phyloP scores from a whole-genome alignment of 2,329 filamentous ascomycete species.

The Microdochium bolleyi region DNA sequence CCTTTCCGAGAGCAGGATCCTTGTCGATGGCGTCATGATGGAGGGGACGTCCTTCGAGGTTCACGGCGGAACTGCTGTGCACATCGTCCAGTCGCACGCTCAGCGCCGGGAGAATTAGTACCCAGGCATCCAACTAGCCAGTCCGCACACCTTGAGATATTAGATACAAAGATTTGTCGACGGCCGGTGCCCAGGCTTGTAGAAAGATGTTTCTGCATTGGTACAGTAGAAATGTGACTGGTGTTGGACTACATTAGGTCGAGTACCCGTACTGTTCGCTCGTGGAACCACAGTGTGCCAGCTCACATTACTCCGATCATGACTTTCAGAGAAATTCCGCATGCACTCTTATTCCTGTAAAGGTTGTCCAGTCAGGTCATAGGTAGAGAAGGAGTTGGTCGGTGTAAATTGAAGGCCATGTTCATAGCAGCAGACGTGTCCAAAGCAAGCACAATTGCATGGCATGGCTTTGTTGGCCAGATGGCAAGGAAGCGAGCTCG shows the following conservation, averaged over 20 bases:
- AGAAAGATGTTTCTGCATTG: not conserved
- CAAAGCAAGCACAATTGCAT: not conserved
- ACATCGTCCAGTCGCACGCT: not conserved
- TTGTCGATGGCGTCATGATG: not conserved
- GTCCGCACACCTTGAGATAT: not conserved
- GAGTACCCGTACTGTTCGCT: not conserved
- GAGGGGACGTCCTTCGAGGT: not conserved
- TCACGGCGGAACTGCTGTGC: not conserved
- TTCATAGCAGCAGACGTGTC: not conserved
- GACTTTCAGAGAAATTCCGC: not conserved
- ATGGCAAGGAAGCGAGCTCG: not conserved
- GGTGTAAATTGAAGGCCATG: not conserved
- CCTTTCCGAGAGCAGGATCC: not conserved
- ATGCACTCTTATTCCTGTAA: not conserved
- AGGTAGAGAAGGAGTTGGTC: not conserved
- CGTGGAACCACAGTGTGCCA: not conserved
- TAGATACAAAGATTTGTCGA: not conserved
- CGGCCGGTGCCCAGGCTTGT: not conserved
- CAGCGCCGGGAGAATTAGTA: not conserved
- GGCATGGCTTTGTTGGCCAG: not conserved
- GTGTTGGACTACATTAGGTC: not conserved
- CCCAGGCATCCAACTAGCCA: not conserved
- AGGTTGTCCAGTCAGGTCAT: not conserved
- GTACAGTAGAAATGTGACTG: not conserved
- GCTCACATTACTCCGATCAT: not conserved